Percentiles rank a stretch among this genome's conserved stretches.
Evolutionary conservation across 2,329 filamentous ascomycete species (phyloP).

Genomic region (Tolypocladium inflatum): DNA sequence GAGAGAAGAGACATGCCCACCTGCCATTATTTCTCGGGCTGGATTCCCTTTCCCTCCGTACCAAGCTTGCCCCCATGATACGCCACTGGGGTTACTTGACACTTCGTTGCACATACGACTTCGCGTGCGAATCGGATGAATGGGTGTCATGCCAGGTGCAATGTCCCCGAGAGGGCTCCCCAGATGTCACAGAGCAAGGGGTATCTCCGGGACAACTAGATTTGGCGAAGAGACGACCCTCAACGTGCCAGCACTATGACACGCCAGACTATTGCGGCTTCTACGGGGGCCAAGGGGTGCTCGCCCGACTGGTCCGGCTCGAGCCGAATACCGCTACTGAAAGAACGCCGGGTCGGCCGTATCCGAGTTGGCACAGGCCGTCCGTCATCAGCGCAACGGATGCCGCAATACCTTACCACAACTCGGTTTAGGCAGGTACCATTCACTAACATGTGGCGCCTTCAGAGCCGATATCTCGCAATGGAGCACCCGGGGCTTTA

Average conservation of each 20-base stretch:
- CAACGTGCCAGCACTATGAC: not conserved
- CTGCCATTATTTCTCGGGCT: not conserved
- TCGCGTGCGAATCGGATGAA: not conserved
- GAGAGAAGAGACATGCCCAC: not conserved
- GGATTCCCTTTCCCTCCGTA: too few relatives aligned
- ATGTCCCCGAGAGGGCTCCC: not conserved
- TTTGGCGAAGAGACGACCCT: not conserved
- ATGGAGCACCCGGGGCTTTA: not conserved
- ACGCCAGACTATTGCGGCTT: not conserved
- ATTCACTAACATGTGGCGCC: not conserved
- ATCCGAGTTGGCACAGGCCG: not conserved
- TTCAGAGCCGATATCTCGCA: too few relatives aligned
- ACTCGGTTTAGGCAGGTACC: not conserved
- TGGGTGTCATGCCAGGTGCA: not conserved
- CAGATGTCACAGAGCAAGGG: too few relatives aligned
- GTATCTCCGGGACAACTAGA: not conserved
- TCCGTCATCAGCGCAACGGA: not conserved
- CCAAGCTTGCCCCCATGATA: not conserved
- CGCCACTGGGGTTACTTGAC: not conserved
- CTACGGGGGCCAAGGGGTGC: not conserved
- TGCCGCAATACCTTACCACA: not conserved
- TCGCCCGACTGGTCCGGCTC: not conserved
- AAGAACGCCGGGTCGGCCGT: not conserved
- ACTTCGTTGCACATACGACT: not conserved
- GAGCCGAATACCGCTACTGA: not conserved